Conservation (phyloP, 148 eudicot genomes). For the Dianthus caryophyllus region DNA sequence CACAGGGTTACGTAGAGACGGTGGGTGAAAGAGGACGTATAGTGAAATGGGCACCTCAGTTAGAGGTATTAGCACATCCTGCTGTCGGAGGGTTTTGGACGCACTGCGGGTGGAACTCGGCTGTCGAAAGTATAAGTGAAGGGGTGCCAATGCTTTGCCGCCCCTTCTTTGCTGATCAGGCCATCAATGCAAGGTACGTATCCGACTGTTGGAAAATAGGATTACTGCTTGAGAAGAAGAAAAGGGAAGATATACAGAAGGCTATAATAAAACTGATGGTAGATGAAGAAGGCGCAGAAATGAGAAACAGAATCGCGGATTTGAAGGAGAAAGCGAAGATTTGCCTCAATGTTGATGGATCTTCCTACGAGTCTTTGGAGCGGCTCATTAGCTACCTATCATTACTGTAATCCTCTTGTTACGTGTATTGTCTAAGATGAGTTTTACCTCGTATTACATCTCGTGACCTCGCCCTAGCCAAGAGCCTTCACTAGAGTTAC, state of each 20-base stretch:
- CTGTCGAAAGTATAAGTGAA: slow-evolving; percentile 48
- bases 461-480: background rate
- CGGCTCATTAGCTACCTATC: slow-evolving; percentile 26
- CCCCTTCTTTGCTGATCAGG: slow-evolving; percentile 50
- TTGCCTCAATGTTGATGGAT: slow-evolving; percentile 31
- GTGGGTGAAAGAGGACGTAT: slow-evolving; percentile 30
- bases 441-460: background rate
- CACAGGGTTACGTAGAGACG: slow-evolving; percentile 26
- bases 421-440: background rate
- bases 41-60: slow-evolving; percentile 51
- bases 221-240: slow-evolving; percentile 32
- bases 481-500: too few relatives aligned
- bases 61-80: slow-evolving; percentile 44
- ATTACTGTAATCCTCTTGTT: background rate
- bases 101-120: slow-evolving; percentile 66
- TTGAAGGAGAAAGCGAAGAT: slow-evolving; percentile 33
- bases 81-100: slow-evolving; percentile 58
- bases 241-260: slow-evolving; percentile 31
- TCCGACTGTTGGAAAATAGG: slow-evolving; percentile 43
- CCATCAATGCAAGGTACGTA: slow-evolving; percentile 37
- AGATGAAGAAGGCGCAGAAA: slow-evolving; percentile 41
- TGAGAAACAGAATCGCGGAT: slow-evolving; percentile 27
- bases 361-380: slow-evolving; percentile 35
- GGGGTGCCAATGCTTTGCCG: slow-evolving; percentile 61
- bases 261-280: slow-evolving; percentile 38